Evolutionary conservation across 257 asterid species (phyloP).

Genomic region (Mentha longifolia): DNA sequence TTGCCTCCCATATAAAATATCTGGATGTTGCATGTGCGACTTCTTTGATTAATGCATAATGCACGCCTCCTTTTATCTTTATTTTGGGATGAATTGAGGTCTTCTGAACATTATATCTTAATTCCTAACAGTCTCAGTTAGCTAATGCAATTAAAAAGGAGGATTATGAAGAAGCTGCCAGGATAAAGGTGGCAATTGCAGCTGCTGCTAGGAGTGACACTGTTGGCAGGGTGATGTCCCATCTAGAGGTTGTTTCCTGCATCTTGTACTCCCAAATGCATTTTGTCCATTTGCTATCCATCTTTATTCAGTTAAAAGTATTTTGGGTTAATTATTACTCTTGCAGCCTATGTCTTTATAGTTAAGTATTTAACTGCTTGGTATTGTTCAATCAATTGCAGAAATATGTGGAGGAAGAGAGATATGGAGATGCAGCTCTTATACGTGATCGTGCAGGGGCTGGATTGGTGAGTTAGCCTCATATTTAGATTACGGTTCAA

Average conservation of each 20-base stretch:
- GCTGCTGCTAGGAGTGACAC: slow-evolving; percentile 87
- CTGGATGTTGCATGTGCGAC: slow-evolving; percentile 7
- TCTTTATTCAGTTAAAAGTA: not conserved
- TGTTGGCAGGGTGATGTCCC: slow-evolving; percentile 84
- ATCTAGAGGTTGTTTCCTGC: slow-evolving; percentile 60
- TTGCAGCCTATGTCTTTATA: slow-evolving; percentile 2
- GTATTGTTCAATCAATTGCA: slow-evolving; percentile 47
- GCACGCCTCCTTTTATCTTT: not conserved
- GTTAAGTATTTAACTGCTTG: slow-evolving; percentile 29
- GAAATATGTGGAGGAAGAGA: slow-evolving; percentile 85
- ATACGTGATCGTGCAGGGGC: slow-evolving; percentile 88
- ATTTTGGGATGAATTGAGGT: slow-evolving; percentile 12
- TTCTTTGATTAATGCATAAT: slow-evolving; percentile 3
- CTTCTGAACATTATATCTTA: slow-evolving; percentile 31
- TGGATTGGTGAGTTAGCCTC: slow-evolving; percentile 79
- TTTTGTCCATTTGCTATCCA: slow-evolving; percentile 16
- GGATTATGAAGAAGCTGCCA: slow-evolving; percentile 91
- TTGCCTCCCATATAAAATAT: not conserved
- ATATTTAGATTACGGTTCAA: slow-evolving; percentile 27
- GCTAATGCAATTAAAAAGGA: slow-evolving; percentile 67
- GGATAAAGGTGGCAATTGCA: slow-evolving; percentile 93
- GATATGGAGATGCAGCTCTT: slow-evolving; percentile 79
- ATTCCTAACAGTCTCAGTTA: slow-evolving; percentile 66
- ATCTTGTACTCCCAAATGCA: not conserved
- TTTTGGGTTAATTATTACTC: not conserved